Evolutionary conservation across 202 grass and related monocot genomes (phyloP), one percentile per base, ranked within the genome.

Genomic region (Setaria italica): DNA sequence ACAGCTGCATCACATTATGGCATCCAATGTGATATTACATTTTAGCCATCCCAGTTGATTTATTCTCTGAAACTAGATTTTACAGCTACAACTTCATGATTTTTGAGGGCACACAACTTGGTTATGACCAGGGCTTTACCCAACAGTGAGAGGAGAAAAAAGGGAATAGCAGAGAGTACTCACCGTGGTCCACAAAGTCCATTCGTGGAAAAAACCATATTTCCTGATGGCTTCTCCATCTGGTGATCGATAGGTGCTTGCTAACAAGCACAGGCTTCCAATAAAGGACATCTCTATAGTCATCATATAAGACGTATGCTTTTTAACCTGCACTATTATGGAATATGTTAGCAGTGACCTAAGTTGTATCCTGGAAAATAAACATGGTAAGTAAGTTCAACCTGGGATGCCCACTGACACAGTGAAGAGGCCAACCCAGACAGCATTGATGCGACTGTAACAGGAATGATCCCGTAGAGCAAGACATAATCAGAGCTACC

Each of bases 241-340:
- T 88, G 96, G 96, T 66, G 96, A 99, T 48, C 87, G 89, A 70
- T 77, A 89, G 20, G 83, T 92, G 89, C 96, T 99, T 83, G 85
- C 88, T 70, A 96, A 88, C 88, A 99, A 81, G 79, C 90, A 99
- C 66, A 94, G 82, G 72, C 93, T 96, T 69, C 96, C 96, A 64
- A 99, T 93, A 85, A 99, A 85, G 43, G 96, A 99, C 96, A 99
- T 99, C 84, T 99, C 96, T 11, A 99, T 86, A 33, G 96, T 99
- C 93, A 99, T 99, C 81, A 99, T 73, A 53, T 99, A 99, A 15
- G 96, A 99, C 7, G 96, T 94, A 88, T 96, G 93, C 32, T 94
- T 99, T 87, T 95, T 96, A 82, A 99, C 96, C 96, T 99, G 86
- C 30, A 76, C 55, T 62, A 74, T 72, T 42, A 67, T 78, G 78